Percentiles rank a stretch among this genome's conserved stretches.
Evolutionary conservation across 371 early-diverging fungal genomes (phyloP).

Genomic region (Rhizopus stolonifer): DNA sequence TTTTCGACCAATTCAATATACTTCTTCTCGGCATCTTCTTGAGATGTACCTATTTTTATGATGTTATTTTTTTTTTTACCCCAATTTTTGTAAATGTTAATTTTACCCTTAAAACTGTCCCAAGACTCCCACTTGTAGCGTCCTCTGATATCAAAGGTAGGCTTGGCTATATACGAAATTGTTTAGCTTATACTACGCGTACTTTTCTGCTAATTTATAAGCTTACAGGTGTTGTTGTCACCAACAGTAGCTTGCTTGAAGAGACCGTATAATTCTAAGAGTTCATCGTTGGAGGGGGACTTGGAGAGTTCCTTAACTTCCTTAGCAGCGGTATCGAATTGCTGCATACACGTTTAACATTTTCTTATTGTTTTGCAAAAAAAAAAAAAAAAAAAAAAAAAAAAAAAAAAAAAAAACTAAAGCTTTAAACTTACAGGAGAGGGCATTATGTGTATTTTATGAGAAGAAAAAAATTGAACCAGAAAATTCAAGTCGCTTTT

Average conservation of each 20-base stretch:
- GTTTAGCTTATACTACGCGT: neutral
- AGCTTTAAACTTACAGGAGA: constrained; percentile 21
- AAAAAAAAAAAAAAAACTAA: neutral
- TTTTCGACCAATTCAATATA: constrained; percentile 76
- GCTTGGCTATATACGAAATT: constrained; percentile 26
- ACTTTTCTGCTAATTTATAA: too few species aligned
- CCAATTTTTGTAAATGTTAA: neutral
- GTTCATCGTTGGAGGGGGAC: constrained; percentile 66
- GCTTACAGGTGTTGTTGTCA: constrained; percentile 62
- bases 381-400: too few species aligned
- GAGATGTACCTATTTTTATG: constrained; percentile 15
- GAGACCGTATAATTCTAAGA: constrained; percentile 75
- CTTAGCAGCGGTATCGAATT: constrained; percentile 47
- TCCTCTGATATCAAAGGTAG: constrained; percentile 68
- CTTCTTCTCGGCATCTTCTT: constrained; percentile 69
- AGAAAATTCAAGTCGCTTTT: neutral
- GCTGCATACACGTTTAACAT: neutral
- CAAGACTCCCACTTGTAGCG: constrained; percentile 88
- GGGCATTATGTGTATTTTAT: constrained; percentile 12
- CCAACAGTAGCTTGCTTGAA: constrained; percentile 88
- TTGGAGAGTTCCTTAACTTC: constrained; percentile 56
- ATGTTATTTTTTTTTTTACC: neutral
- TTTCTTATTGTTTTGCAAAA: too few species aligned
- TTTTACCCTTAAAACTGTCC: constrained; percentile 57
- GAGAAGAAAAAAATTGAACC: neutral